A percentile compares a stretch with the other conserved stretches of the same genome.
These are phyloP conservation scores for Sporothrix pallida DNA, from an alignment of 2,329 filamentous ascomycete species.

Conservation along the genomic window DNA sequence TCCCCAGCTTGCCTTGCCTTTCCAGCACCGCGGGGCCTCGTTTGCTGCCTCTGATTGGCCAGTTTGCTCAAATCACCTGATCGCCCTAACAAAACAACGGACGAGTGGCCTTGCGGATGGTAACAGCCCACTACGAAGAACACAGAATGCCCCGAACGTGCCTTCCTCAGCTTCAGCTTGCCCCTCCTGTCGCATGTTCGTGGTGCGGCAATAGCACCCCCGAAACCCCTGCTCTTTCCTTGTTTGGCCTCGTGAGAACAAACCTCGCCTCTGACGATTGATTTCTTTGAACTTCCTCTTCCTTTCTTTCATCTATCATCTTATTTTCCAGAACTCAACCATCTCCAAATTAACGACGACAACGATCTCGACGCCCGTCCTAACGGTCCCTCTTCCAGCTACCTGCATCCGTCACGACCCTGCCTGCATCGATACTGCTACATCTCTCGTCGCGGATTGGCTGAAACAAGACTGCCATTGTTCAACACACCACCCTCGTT, in stretches of 20 bases:
- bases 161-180: not conserved
- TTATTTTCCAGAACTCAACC: not conserved
- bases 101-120: slow-evolving; percentile 17
- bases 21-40: not conserved
- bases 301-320: not conserved
- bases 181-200: not conserved
- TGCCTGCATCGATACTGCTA: slow-evolving; percentile 5
- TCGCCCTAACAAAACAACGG: not conserved
- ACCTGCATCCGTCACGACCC: not conserved
- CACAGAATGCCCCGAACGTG: not conserved
- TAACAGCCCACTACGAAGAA: slow-evolving; percentile 8
- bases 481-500: not conserved
- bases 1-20: not conserved
- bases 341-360: not conserved
- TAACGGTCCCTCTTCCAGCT: not conserved
- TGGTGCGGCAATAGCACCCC: not conserved
- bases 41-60: slow-evolving; percentile 6
- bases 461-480: slow-evolving; percentile 21
- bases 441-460: slow-evolving; percentile 26
- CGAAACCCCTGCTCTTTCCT: slow-evolving; percentile 18
- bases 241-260: not conserved
- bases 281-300: not conserved
- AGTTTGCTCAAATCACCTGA: not conserved
- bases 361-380: too few species aligned
- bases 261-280: not conserved